A percentile compares a stretch with the other conserved stretches of the same genome.
These are phyloP conservation scores for Paramecium caudatum DNA, from an alignment of 73 alveolate genomes.

Conservation along the genomic window DNA sequence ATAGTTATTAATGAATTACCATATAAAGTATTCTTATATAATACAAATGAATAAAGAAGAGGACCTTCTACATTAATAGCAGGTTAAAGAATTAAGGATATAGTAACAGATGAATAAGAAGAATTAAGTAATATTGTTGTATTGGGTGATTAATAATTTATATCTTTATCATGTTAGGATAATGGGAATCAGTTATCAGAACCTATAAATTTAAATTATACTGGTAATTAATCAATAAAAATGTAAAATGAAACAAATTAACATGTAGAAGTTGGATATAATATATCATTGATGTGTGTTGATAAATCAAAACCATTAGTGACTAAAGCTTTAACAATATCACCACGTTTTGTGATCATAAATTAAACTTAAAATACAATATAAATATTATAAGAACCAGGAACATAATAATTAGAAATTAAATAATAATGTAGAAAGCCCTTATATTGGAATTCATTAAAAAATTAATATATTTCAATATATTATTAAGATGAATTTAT, in stretches of 20 bases:
- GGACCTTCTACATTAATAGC: not conserved
- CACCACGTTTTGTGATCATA: constrained; percentile 71
- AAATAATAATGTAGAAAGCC: constrained; percentile 13
- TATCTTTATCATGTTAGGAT: not conserved
- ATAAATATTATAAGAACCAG: not conserved
- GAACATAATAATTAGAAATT: not conserved
- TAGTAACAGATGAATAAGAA: not conserved
- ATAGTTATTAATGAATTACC: constrained; percentile 47
- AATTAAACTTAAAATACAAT: constrained; percentile 53
- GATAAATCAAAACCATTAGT: constrained; percentile 63
- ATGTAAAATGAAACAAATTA: not conserved
- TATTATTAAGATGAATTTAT: not conserved
- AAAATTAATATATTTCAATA: not conserved
- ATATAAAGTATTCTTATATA: not conserved
- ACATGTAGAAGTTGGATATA: constrained; percentile 59
- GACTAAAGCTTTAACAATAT: constrained; percentile 68
- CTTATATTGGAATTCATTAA: not conserved
- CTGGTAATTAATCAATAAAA: constrained; percentile 12
- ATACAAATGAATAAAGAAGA: not conserved
- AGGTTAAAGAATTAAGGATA: constrained; percentile 5
- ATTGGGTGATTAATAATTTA: not conserved
- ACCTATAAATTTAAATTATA: not conserved
- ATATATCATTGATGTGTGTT: constrained; percentile 52
- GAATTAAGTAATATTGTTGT: not conserved
- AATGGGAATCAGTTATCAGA: not conserved